phyloP scores from a whole-genome alignment of 495 filamentous ascomycete genomes.

The Aspergillus diversus region DNA sequence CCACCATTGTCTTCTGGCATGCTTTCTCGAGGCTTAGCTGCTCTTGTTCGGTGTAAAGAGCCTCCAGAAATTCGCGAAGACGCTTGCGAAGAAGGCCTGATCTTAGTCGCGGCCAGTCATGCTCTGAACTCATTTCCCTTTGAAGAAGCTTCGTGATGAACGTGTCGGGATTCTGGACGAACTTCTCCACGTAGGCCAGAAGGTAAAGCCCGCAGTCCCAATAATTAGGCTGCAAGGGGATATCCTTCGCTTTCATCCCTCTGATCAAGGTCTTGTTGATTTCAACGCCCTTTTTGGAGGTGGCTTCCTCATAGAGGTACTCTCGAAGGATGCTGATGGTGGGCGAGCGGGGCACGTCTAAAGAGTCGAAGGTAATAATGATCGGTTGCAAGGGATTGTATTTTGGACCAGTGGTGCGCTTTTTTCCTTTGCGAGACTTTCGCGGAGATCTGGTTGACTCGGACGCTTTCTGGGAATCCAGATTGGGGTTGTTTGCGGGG shows the following conservation, averaged over 20 bases:
- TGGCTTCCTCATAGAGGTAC: constrained; percentile 75
- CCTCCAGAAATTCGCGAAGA: constrained; percentile 56
- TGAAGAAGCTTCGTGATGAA: constrained; percentile 63
- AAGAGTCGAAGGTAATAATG: constrained; percentile 90
- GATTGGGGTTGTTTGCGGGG: constrained; percentile 5
- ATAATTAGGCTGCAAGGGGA: constrained; percentile 81
- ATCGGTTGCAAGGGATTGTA: constrained; percentile 51
- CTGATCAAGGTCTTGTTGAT: constrained; percentile 54
- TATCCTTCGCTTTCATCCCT: constrained; percentile 68
- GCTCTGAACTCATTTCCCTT: constrained; percentile 45
- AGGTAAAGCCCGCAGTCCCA: constrained; percentile 90
- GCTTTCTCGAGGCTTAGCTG: constrained; percentile 24
- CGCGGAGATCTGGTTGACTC: constrained; percentile 10
- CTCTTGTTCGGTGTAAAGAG: constrained; percentile 52
- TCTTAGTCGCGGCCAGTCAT: constrained; percentile 59
- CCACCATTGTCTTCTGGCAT: constrained; percentile 32
- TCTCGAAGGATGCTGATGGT: constrained; percentile 70
- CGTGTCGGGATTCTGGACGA: constrained; percentile 66
- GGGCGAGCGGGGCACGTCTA: constrained; percentile 61
- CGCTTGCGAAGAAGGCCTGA: constrained; percentile 55
- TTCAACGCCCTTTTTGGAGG: constrained; percentile 65
- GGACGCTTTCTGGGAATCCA: constrained; percentile 3
- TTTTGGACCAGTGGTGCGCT: constrained; percentile 34
- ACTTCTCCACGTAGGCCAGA: constrained; percentile 79
- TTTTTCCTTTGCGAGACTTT: constrained; percentile 31